Evolutionary conservation across 2,329 filamentous ascomycete species (phyloP).

Genomic region (Penicillium sp.): DNA sequence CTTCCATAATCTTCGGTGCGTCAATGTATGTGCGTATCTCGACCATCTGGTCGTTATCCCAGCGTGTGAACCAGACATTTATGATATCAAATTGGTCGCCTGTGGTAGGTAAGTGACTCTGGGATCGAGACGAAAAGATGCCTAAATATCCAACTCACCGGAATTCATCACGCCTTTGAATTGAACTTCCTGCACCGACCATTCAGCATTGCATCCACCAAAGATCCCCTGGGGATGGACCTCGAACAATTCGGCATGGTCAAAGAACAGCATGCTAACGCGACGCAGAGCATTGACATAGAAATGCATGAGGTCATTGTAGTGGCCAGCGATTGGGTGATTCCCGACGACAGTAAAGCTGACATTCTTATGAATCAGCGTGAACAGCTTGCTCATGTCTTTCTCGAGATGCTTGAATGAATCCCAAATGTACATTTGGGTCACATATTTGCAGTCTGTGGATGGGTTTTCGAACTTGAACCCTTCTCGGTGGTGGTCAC

Average conservation of each 20-base stretch:
- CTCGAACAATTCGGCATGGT: slow-evolving; percentile 31
- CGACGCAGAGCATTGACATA: slow-evolving; percentile 34
- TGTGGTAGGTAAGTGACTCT: slow-evolving; percentile 9
- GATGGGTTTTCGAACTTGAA: slow-evolving; percentile 35
- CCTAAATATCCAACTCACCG: slow-evolving; percentile 19
- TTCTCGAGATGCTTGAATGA: slow-evolving; percentile 33
- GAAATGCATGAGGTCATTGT: slow-evolving; percentile 33
- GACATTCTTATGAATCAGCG: slow-evolving; percentile 33
- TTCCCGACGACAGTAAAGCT: slow-evolving; percentile 34
- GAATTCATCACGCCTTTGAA: slow-evolving; percentile 34
- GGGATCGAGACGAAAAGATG: background rate
- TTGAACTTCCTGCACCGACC: slow-evolving; percentile 34
- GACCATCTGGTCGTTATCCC: slow-evolving; percentile 32
- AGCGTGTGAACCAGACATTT: slow-evolving; percentile 36
- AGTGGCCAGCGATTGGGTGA: slow-evolving; percentile 33
- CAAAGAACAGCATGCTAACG: slow-evolving; percentile 27
- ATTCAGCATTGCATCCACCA: slow-evolving; percentile 32
- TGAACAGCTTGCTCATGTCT: slow-evolving; percentile 33
- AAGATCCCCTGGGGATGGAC: slow-evolving; percentile 32
- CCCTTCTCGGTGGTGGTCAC: slow-evolving; percentile 25
- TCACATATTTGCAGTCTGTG: slow-evolving; percentile 30
- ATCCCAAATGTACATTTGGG: slow-evolving; percentile 35
- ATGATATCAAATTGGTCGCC: slow-evolving; percentile 31
- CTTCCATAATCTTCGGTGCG: slow-evolving; percentile 27
- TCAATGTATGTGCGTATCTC: slow-evolving; percentile 36